phyloP scores from a whole-genome alignment of 371 early-diverging fungal species.

The Basidiobolus meristosporus region DNA sequence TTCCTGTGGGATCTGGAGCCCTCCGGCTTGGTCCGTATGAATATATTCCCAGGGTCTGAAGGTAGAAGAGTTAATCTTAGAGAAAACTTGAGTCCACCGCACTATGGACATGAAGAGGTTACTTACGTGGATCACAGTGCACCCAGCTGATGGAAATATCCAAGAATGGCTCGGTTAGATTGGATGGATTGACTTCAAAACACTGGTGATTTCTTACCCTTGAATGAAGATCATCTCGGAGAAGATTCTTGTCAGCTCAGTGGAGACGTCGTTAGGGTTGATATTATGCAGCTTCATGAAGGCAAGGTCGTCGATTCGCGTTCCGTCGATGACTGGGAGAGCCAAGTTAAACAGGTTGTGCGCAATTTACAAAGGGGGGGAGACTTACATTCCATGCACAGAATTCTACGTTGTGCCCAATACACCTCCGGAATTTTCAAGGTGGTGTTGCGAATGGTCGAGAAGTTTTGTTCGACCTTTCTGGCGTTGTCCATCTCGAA shows the following conservation, averaged over 20 bases:
- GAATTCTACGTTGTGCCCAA: constrained; percentile 16
- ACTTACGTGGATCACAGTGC: constrained; percentile 59
- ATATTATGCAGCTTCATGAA: constrained; percentile 48
- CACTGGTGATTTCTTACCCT: constrained; percentile 20
- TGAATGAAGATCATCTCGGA: constrained; percentile 84
- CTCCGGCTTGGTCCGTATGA: constrained; percentile 36
- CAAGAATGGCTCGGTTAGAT: background rate
- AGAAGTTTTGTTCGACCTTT: constrained; percentile 35
- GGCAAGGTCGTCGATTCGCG: constrained; percentile 47
- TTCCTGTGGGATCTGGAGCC: constrained; percentile 29
- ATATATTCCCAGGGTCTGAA: constrained; percentile 37
- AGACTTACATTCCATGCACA: constrained; percentile 22
- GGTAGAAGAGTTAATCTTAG: background rate
- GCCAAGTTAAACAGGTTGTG: background rate
- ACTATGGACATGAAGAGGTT: background rate
- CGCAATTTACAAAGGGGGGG: background rate
- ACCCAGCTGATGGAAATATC: constrained; percentile 18
- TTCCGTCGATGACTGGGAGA: constrained; percentile 34
- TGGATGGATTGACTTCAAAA: background rate
- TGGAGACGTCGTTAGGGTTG: constrained; percentile 47
- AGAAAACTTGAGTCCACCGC: background rate
- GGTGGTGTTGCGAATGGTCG: constrained; percentile 8
- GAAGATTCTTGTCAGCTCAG: constrained; percentile 50
- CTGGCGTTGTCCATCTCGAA: constrained; percentile 59
- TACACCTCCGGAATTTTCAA: constrained; percentile 18